Conservation (phyloP, 176 grass and related monocot genomes). For the Ananas comosus region DNA sequence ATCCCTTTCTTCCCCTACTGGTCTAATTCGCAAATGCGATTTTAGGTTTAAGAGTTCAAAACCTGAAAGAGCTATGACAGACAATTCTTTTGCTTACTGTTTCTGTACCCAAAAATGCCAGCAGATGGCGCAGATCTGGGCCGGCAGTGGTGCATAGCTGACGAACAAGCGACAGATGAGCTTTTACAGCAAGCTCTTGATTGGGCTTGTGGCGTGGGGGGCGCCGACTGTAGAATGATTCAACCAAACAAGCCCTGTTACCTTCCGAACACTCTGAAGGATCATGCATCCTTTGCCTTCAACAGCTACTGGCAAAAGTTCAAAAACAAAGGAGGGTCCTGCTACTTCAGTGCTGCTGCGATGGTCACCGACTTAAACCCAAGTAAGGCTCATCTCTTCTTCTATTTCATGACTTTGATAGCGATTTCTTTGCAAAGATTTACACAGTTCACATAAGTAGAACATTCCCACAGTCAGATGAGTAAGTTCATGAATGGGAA, state of each 20-base stretch:
- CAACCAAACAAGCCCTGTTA: constrained; percentile 49
- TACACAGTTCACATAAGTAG: neutral
- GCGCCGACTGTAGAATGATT: constrained; percentile 45
- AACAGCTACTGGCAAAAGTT: constrained; percentile 70
- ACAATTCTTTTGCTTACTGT: neutral
- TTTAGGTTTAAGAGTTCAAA: neutral
- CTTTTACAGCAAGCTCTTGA: constrained; percentile 34
- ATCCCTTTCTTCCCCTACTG: neutral
- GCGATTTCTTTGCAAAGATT: constrained; percentile 9
- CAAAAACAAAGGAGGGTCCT: constrained; percentile 58
- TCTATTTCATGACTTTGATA: neutral
- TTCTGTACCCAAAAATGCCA: neutral
- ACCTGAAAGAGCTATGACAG: neutral
- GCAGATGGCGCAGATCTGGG: constrained; percentile 16
- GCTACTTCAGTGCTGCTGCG: constrained; percentile 49
- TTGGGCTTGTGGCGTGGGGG: constrained; percentile 34
- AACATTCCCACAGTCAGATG: too few relatives aligned
- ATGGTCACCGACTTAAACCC: constrained; percentile 44
- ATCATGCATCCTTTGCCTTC: constrained; percentile 45
- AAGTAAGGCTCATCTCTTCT: constrained; percentile 28
- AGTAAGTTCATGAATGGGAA: too few relatives aligned
- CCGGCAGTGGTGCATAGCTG: constrained; percentile 48
- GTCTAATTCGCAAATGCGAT: neutral
- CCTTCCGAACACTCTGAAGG: constrained; percentile 42
- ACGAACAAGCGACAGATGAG: constrained; percentile 51